phyloP scores from a whole-genome alignment of 345 rosid genomes.

The Eucalyptus globulus region DNA sequence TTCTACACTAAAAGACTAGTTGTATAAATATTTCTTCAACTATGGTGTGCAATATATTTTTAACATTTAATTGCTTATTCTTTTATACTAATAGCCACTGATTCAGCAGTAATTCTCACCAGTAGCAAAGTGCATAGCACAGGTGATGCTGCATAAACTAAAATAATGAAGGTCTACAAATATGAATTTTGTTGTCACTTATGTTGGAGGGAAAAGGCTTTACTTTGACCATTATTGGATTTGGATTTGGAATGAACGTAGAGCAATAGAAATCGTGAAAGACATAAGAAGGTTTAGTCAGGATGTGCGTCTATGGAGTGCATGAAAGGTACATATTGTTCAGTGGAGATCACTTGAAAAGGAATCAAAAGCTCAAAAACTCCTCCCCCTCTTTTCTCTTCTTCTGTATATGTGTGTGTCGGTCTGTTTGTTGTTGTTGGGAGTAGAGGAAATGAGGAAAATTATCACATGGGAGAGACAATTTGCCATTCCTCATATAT shows the following conservation, averaged over 20 bases:
- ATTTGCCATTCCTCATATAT: not conserved
- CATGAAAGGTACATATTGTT: not conserved
- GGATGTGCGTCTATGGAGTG: not conserved
- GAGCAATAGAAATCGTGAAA: not conserved
- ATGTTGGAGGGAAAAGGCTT: not conserved
- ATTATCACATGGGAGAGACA: not conserved
- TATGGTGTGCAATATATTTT: not conserved
- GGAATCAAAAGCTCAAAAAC: not conserved
- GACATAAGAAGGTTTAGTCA: not conserved
- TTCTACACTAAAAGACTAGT: not conserved
- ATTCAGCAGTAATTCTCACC: not conserved
- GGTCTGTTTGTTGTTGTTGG: not conserved
- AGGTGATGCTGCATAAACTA: not conserved
- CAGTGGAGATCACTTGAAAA: not conserved
- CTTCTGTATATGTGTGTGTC: not conserved
- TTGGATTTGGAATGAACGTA: not conserved
- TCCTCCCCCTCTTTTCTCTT: not conserved
- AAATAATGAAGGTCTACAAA: not conserved
- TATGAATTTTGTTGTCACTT: not conserved
- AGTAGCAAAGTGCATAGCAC: not conserved
- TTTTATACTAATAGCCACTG: not conserved
- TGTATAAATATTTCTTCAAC: not conserved
- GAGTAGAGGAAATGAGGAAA: not conserved
- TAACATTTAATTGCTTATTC: not conserved
- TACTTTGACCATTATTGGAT: not conserved